Evolutionary conservation across 345 rosid species (phyloP).

Genomic region (Chamaenerion angustifolium): DNA sequence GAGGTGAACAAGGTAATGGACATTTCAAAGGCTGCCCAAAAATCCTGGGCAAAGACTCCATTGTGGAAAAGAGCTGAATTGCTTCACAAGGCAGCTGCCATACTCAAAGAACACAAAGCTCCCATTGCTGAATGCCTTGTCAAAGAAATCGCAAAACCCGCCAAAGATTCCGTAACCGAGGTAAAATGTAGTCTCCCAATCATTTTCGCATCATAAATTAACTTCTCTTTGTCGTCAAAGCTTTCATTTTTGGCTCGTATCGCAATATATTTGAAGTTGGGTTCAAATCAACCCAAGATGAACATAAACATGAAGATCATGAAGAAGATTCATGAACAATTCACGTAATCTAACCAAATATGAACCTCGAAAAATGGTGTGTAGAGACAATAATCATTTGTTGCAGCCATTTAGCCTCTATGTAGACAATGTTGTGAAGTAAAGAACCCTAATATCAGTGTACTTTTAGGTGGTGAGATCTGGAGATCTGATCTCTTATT

Average conservation of each 20-base stretch:
- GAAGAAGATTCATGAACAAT: too few relatives aligned
- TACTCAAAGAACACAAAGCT: conserved; percentile 70
- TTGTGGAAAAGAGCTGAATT: conserved; percentile 98
- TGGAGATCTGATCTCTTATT: conserved; percentile 85
- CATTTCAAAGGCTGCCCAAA: conserved; percentile 64
- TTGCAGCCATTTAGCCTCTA: too few relatives aligned
- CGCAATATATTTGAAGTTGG: too few relatives aligned
- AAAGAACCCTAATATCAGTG: too few relatives aligned
- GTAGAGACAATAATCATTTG: too few relatives aligned
- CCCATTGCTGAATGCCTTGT: conserved; percentile 85
- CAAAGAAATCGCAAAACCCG: conserved; percentile 97
- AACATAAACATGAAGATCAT: too few relatives aligned
- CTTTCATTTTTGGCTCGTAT: too few relatives aligned
- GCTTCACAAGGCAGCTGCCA: conserved; percentile 89
- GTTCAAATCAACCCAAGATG: too few relatives aligned
- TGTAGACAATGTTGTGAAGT: too few relatives aligned
- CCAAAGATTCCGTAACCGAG: conserved; percentile 89
- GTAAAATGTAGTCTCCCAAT: conserved; percentile 11
- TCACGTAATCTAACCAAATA: too few relatives aligned
- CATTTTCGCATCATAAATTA: neutral
- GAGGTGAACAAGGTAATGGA: conserved; percentile 94
- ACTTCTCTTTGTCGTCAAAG: too few relatives aligned
- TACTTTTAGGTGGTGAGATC: conserved; percentile 96
- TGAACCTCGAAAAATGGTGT: too few relatives aligned
- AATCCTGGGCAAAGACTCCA: conserved; percentile 92